These are phyloP conservation scores for Jackrogersella multiformis DNA, from an alignment of 495 filamentous ascomycete genomes.

Conservation along the genomic window DNA sequence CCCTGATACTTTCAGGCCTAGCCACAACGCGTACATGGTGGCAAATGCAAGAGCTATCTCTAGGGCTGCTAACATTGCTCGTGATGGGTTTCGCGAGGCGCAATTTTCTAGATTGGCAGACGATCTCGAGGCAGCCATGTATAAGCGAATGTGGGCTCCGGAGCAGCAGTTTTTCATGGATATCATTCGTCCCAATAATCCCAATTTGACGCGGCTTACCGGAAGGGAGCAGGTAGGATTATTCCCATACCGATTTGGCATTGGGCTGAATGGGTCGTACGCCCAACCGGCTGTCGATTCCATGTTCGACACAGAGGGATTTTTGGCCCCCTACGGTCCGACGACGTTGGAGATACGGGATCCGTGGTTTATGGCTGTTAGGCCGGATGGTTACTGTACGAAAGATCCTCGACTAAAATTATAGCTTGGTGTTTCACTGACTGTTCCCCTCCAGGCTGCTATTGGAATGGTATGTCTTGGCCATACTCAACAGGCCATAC, in stretches of 20 bases:
- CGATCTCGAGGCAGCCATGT: conserved; percentile 50
- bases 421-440: conserved; percentile 8
- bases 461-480: conserved; percentile 60
- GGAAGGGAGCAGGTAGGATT: conserved; percentile 56
- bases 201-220: conserved; percentile 48
- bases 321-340: conserved; percentile 54
- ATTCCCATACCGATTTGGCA: conserved; percentile 55
- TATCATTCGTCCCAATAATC: conserved; percentile 47
- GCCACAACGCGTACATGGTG: conserved; percentile 59
- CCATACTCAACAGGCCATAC: conserved; percentile 54
- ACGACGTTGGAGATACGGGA: conserved; percentile 56
- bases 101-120: conserved; percentile 48
- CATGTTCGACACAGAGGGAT: conserved; percentile 50
- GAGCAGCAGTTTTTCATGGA: conserved; percentile 58
- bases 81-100: conserved; percentile 38
- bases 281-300: conserved; percentile 46
- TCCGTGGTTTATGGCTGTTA: conserved; percentile 52
- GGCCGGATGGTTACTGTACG: conserved; percentile 52
- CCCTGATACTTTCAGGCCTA: conserved; percentile 55
- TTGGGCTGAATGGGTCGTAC: conserved; percentile 48
- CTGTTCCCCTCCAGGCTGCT: conserved; percentile 44
- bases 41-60: conserved; percentile 55
- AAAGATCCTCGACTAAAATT: background rate
- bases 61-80: conserved; percentile 46
- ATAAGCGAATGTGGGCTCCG: conserved; percentile 50